Percentiles rank a stretch among this genome's conserved stretches.
These are phyloP conservation scores for Pythium guiyangense DNA, from an alignment of 352 stramenopile genomes.

Conservation along the genomic window DNA sequence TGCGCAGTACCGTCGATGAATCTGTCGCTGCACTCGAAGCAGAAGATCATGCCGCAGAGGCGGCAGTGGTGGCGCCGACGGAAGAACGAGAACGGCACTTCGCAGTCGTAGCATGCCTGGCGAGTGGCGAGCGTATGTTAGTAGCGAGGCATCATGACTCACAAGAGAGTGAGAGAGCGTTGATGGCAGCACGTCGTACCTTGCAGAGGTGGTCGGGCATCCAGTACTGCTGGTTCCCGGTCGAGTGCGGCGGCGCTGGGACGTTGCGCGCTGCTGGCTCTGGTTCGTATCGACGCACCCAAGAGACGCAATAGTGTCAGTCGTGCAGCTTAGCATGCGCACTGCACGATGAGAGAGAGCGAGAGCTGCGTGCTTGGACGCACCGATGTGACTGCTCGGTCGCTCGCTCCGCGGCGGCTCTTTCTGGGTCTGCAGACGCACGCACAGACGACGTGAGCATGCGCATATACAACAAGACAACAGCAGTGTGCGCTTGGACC, in stretches of 20 bases:
- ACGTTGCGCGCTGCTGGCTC: conserved; percentile 22
- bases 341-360: not conserved
- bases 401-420: conserved; percentile 16
- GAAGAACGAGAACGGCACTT: conserved; percentile 75
- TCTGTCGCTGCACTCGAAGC: conserved; percentile 74
- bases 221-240: conserved; percentile 69
- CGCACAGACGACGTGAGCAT: not conserved
- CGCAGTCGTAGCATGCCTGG: conserved; percentile 84
- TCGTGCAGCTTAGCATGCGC: not conserved
- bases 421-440: conserved; percentile 6
- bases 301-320: not conserved
- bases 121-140: not conserved
- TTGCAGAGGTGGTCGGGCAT: conserved; percentile 86
- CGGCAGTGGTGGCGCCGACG: conserved; percentile 81
- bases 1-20: conserved; percentile 64
- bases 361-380: not conserved
- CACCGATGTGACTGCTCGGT: conserved; percentile 10
- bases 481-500: conserved; percentile 14
- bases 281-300: not conserved
- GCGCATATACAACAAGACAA: not conserved
- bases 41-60: conserved; percentile 85
- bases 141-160: no score
- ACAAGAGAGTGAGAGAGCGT: no score
- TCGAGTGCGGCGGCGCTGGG: conserved; percentile 26
- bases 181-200: conserved; percentile 16